Percentiles rank a stretch among this genome's conserved stretches.
phyloP scores from a whole-genome alignment of 1,284 basidiomycete genomes.

The Grifola frondosa region DNA sequence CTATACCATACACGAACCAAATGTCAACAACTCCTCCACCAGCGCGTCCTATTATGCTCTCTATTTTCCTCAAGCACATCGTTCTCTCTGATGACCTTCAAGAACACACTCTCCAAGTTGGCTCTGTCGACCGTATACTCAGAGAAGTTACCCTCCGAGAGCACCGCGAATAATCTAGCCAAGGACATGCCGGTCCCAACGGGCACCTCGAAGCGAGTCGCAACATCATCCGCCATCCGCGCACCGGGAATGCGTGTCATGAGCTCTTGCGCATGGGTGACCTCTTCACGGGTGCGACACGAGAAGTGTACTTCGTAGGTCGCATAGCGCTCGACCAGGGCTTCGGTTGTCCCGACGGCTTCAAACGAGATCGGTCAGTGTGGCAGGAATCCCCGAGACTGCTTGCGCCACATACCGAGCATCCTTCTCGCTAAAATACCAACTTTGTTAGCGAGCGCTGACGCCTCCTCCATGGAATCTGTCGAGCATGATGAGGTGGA shows the following conservation, averaged over 20 bases:
- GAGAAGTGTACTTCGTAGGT: slow-evolving; percentile 80
- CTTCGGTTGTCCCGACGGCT: slow-evolving; percentile 68
- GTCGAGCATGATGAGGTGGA: slow-evolving; percentile 4
- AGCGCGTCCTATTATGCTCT: slow-evolving; percentile 19
- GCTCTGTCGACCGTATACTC: slow-evolving; percentile 72
- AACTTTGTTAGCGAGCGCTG: slow-evolving; percentile 71
- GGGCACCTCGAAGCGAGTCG: slow-evolving; percentile 77
- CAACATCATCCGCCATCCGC: slow-evolving; percentile 72
- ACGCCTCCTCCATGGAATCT: slow-evolving; percentile 86
- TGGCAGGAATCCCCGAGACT: background rate
- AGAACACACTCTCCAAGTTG: slow-evolving; percentile 69
- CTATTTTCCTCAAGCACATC: slow-evolving; percentile 57
- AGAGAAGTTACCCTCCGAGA: slow-evolving; percentile 53
- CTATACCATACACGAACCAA: background rate
- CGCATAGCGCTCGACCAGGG: slow-evolving; percentile 63
- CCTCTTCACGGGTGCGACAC: slow-evolving; percentile 60
- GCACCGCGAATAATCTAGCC: slow-evolving; percentile 55
- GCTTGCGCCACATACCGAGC: slow-evolving; percentile 48
- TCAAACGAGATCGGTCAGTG: slow-evolving; percentile 5
- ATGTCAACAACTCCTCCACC: slow-evolving; percentile 30
- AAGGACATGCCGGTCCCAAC: slow-evolving; percentile 46
- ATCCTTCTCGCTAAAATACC: slow-evolving; percentile 70
- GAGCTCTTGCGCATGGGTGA: slow-evolving; percentile 51
- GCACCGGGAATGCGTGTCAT: slow-evolving; percentile 66
- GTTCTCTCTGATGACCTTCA: slow-evolving; percentile 71